Evolutionary conservation across 208 protist species (phyloP).

Genomic region (Acanthamoeba triangularis): DNA sequence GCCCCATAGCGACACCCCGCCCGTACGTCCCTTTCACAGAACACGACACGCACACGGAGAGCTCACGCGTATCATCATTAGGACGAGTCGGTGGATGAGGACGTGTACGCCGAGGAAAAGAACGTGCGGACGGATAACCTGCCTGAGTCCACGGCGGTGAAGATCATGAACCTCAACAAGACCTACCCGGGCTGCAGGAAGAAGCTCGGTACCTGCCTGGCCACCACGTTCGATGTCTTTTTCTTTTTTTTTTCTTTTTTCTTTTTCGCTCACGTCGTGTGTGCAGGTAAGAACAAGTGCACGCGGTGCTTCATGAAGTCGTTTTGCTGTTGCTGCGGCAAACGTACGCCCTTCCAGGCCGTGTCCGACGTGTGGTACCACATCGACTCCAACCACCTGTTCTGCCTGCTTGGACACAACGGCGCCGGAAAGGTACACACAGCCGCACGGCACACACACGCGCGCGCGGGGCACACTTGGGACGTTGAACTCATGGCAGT

Average conservation of each 20-base stretch:
- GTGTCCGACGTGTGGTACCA: conserved; percentile 75
- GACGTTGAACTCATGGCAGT: background rate
- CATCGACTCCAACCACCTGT: conserved; percentile 77
- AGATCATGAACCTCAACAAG: conserved; percentile 83
- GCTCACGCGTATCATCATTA: too few species aligned
- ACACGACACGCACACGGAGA: background rate
- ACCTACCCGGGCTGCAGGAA: conserved; percentile 48
- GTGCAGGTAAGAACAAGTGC: conserved; percentile 58
- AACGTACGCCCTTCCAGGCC: background rate
- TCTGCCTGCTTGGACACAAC: conserved; percentile 78
- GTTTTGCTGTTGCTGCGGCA: conserved; percentile 25
- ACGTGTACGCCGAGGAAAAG: conserved; percentile 69
- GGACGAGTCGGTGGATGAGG: conserved; percentile 75
- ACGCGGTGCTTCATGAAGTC: conserved; percentile 37
- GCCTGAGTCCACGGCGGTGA: conserved; percentile 75
- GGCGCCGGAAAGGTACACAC: conserved; percentile 62
- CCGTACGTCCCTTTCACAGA: background rate
- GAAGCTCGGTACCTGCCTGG: background rate
- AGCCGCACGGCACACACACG: background rate
- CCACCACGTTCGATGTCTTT: too few species aligned
- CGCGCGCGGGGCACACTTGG: too few species aligned
- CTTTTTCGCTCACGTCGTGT: background rate
- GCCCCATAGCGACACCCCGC: background rate
- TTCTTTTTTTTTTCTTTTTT: too few species aligned
- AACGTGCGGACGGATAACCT: conserved; percentile 45